Conservation (phyloP, 2,329 filamentous ascomycete species). For the Cercospora canescens region DNA sequence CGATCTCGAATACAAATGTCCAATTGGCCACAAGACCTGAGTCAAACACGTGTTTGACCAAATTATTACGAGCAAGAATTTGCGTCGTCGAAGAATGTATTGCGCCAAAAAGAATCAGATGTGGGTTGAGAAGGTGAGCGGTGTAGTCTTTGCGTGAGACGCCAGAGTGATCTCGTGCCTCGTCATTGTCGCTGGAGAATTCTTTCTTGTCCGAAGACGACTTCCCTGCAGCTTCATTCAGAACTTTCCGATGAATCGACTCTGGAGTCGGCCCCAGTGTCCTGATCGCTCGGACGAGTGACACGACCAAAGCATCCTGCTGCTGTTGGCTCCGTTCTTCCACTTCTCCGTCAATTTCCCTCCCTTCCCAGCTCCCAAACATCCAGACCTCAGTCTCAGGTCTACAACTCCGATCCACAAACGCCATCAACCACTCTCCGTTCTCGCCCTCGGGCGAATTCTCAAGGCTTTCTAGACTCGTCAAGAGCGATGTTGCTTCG, state of each 20-base stretch:
- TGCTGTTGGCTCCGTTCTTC: not conserved
- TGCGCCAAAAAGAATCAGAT: constrained; percentile 34
- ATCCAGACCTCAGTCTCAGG: constrained; percentile 68
- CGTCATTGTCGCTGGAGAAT: constrained; percentile 5
- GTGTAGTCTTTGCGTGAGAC: constrained; percentile 24
- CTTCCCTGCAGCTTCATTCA: not conserved
- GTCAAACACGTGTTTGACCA: constrained; percentile 24
- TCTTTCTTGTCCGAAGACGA: constrained; percentile 20
- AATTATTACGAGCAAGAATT: constrained; percentile 24
- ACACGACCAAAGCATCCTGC: constrained; percentile 15
- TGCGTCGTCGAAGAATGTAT: constrained; percentile 30
- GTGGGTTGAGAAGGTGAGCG: constrained; percentile 19
- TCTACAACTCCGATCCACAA: constrained; percentile 60
- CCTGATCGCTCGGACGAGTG: constrained; percentile 19
- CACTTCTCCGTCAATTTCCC: not conserved
- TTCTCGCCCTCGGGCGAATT: not conserved
- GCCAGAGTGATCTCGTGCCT: constrained; percentile 14
- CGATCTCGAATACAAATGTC: constrained; percentile 30
- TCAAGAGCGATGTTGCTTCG: constrained; percentile 46
- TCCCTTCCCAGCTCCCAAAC: constrained; percentile 45
- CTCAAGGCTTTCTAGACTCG: constrained; percentile 31
- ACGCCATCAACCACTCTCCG: constrained; percentile 54
- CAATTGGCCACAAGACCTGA: constrained; percentile 25
- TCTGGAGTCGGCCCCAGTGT: constrained; percentile 7
- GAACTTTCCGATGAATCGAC: constrained; percentile 18